Evolutionary conservation across 2,329 filamentous ascomycete species (phyloP).

Genomic region (Colletotrichum sp.): DNA sequence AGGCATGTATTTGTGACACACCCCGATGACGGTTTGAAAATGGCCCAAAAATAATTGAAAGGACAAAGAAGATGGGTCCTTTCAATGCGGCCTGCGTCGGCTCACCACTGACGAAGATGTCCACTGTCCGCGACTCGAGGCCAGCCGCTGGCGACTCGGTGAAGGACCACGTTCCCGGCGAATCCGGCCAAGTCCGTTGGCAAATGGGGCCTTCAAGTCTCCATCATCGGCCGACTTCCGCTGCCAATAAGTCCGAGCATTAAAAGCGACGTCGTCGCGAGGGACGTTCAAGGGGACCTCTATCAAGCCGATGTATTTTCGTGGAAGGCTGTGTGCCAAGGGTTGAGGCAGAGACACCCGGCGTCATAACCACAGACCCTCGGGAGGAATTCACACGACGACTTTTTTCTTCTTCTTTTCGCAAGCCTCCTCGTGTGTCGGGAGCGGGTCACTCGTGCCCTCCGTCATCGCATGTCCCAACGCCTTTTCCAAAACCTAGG

Average conservation of each 20-base stretch:
- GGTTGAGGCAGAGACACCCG: not conserved
- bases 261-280: not conserved
- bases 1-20: not conserved
- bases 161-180: not conserved
- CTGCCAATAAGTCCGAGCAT: not conserved
- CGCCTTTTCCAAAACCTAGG: not conserved
- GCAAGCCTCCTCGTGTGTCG: not conserved
- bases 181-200: slow-evolving; percentile 3
- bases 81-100: slow-evolving; percentile 13
- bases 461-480: not conserved
- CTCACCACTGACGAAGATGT: not conserved
- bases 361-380: not conserved
- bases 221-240: not conserved
- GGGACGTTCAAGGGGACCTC: not conserved
- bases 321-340: not conserved
- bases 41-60: not conserved
- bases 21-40: not conserved
- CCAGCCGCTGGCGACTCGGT: not conserved
- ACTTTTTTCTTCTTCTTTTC: not conserved
- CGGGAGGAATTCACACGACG: not conserved
- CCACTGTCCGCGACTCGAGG: slow-evolving; percentile 2
- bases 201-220: not conserved
- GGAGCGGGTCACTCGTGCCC: not conserved
- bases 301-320: not conserved
- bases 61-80: not conserved